Evolutionary conservation across 352 stramenopile genomes (phyloP), one percentile per base, ranked within the genome.

Genomic region (Thraustotheca clavata): DNA sequence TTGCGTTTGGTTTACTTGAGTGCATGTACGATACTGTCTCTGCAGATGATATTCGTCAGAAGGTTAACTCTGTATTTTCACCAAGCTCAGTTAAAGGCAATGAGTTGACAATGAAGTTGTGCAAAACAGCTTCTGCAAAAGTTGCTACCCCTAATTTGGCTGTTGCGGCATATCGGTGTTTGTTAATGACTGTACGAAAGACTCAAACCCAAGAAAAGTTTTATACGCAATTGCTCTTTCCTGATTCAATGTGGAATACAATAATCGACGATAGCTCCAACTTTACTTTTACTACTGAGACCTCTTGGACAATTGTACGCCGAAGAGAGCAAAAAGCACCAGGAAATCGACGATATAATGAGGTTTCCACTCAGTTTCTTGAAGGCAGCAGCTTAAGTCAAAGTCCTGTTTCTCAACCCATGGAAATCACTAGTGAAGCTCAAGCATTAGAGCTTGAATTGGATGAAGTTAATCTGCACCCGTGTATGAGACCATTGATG

Each of bases 161-260:
- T 7, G 20, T 71, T 55, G 76, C 80, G 49, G 84, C 84, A 22
- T 93, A 91, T 52, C 77, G 73, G 31, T 93, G 84, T 66, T 63
- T 93, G 16, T 70, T 91, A 12, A 87, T 76, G 1, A 83, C 82
- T 2, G 80, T 93, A 24, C 87, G 82, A 1, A 77, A 78, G 32
- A 91, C 84, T 6, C 84, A 93, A 69, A 93, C 89, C 26, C 80
- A 91, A 41, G 82, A 93, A 41, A 93, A 93, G 54, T 87, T 93
- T 59, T 93, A 85, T 49, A 82, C 89, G 54, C 84, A 93, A 66
- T 86, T 93, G 35, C 68, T 93, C 38, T 91, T 93, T 60, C 82
- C 88, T 63, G 71, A 86, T 1, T 69, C 72, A 7, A 67, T 91
- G 7, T 91, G 82, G 80, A 55, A 35, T 9, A 93, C 89, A 26